Conservation (phyloP, 352 stramenopile genomes). For the Hyaloperonospora brassicae region DNA sequence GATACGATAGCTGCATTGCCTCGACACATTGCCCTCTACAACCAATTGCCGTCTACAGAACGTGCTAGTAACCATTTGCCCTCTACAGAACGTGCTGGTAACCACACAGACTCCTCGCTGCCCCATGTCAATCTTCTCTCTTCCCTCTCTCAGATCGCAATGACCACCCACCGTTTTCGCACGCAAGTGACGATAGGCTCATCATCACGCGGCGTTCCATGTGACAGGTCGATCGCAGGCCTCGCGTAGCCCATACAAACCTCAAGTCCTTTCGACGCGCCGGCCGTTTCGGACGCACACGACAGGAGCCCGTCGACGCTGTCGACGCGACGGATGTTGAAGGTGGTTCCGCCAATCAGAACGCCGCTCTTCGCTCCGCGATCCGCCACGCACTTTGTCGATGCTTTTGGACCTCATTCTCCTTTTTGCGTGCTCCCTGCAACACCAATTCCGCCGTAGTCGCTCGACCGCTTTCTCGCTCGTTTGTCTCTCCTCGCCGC, state of each 20-base stretch:
- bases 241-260: conserved; percentile 4
- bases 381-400: conserved; percentile 2
- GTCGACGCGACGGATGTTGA: conserved; percentile 28
- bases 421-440: conserved; percentile 28
- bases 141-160: too few relatives aligned
- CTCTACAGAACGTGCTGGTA: too few relatives aligned
- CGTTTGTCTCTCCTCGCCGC: not conserved
- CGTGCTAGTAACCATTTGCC: too few relatives aligned
- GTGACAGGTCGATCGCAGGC: conserved; percentile 13
- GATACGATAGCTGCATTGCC: too few relatives aligned
- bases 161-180: not conserved
- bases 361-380: not conserved
- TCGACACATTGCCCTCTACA: too few relatives aligned
- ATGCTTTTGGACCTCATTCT: conserved; percentile 15
- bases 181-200: conserved; percentile 6
- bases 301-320: conserved; percentile 8
- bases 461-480: not conserved
- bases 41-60: too few relatives aligned
- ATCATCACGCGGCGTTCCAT: conserved; percentile 7
- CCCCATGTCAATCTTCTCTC: too few relatives aligned
- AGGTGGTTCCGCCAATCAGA: conserved; percentile 5
- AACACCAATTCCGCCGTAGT: conserved; percentile 11
- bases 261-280: conserved; percentile 1
- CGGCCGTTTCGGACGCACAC: conserved; percentile 3
- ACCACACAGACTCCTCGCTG: too few relatives aligned